These are phyloP conservation scores for Neonectria ditissima DNA, from an alignment of 2,329 filamentous ascomycete species.

Conservation along the genomic window DNA sequence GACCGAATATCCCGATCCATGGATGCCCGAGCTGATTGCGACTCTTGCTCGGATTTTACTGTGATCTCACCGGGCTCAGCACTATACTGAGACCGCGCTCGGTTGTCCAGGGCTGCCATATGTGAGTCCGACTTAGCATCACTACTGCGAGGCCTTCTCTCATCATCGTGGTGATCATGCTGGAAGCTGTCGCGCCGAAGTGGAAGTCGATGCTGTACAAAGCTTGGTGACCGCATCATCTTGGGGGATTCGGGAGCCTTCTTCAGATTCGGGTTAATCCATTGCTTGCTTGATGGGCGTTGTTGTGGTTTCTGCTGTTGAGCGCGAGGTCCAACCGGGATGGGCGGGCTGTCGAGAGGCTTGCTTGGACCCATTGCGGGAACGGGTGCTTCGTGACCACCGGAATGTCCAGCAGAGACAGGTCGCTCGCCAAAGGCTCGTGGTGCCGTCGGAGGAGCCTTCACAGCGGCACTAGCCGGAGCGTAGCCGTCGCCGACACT, in stretches of 20 bases:
- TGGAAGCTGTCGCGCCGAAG: constrained; percentile 52
- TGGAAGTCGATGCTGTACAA: constrained; percentile 57
- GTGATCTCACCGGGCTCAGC: constrained; percentile 62
- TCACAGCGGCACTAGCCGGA: constrained; percentile 52
- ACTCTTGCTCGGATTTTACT: constrained; percentile 55
- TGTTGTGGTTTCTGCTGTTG: constrained; percentile 58
- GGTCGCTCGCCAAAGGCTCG: constrained; percentile 65
- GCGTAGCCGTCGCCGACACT: constrained; percentile 48
- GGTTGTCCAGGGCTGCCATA: constrained; percentile 48
- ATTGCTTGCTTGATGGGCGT: constrained; percentile 68
- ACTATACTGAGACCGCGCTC: constrained; percentile 55
- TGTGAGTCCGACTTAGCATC: constrained; percentile 62
- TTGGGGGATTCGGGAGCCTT: constrained; percentile 66
- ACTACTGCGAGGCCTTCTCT: constrained; percentile 64
- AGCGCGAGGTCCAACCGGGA: constrained; percentile 66
- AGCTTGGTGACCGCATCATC: constrained; percentile 62
- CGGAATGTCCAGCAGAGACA: constrained; percentile 55
- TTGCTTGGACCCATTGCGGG: constrained; percentile 59
- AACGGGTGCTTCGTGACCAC: constrained; percentile 48
- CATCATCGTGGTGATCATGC: constrained; percentile 54
- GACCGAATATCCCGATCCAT: constrained; percentile 40
- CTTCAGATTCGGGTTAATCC: constrained; percentile 67
- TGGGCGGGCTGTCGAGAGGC: constrained; percentile 58
- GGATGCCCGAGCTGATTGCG: constrained; percentile 47
- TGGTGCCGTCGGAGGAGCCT: constrained; percentile 65